These are phyloP conservation scores for Macroventuria anomochaeta DNA, from an alignment of 2,329 filamentous ascomycete genomes.

Conservation along the genomic window DNA sequence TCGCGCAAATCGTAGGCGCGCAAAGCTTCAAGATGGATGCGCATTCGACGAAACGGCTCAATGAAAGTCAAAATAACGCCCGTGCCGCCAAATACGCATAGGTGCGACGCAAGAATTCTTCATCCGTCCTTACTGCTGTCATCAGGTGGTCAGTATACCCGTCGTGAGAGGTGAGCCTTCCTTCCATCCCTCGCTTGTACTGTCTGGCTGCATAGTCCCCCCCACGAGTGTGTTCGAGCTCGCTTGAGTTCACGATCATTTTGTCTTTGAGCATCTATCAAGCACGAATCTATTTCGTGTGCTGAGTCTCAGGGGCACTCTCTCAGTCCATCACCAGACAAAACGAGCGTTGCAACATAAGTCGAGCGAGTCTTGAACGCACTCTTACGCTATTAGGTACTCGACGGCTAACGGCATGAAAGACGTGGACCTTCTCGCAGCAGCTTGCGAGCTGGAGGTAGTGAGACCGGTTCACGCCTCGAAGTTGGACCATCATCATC, in stretches of 20 bases:
- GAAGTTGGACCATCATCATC: neutral
- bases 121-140: neutral
- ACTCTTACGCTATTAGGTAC: neutral
- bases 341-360: neutral
- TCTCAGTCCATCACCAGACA: neutral
- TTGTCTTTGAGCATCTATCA: neutral
- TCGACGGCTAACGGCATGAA: slow-evolving; percentile 1
- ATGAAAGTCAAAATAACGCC: neutral
- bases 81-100: neutral
- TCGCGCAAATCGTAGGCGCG: neutral
- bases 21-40: neutral
- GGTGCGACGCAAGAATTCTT: neutral
- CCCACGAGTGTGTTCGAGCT: neutral
- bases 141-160: neutral
- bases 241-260: neutral
- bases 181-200: neutral
- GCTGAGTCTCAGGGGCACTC: neutral
- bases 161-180: neutral
- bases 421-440: neutral
- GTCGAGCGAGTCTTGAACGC: slow-evolving; percentile 1
- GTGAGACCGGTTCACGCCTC: neutral
- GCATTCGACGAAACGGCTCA: neutral
- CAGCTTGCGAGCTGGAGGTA: neutral
- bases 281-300: neutral
- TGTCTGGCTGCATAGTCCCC: neutral